phyloP scores from a whole-genome alignment of 768 basidiomycete species.

The Coprinopsis strossmayeri region DNA sequence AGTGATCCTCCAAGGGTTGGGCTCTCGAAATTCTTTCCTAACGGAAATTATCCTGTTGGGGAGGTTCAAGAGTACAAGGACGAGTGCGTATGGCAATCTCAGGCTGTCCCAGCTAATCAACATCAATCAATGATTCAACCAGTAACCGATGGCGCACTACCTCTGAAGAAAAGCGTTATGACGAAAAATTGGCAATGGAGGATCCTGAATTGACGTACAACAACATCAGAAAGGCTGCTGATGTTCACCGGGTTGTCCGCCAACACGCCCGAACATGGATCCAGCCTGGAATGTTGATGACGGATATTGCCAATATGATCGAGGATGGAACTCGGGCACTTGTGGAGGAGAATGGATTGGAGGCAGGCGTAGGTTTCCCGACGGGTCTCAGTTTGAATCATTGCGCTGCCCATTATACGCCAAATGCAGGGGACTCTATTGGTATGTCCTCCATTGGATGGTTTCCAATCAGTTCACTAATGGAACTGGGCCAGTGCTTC shows the following conservation, averaged over 20 bases:
- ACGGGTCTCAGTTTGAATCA: constrained; percentile 92
- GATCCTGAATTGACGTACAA: constrained; percentile 86
- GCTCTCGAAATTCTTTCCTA: constrained; percentile 81
- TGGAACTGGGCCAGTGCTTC: constrained; percentile 50
- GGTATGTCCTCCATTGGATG: constrained; percentile 38
- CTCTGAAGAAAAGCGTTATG: constrained; percentile 82
- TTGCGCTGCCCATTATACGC: constrained; percentile 94
- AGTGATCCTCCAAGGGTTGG: constrained; percentile 90
- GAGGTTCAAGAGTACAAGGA: constrained; percentile 88
- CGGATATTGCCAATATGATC: constrained; percentile 87
- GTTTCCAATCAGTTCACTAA: not conserved
- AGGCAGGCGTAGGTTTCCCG: constrained; percentile 90
- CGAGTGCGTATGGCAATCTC: constrained; percentile 80
- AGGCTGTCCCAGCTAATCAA: constrained; percentile 1
- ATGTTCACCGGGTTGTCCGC: constrained; percentile 92
- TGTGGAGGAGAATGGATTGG: constrained; percentile 85
- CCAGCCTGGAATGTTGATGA: constrained; percentile 90
- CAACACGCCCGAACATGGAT: constrained; percentile 76
- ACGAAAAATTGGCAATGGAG: constrained; percentile 70
- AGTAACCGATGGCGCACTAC: constrained; percentile 87
- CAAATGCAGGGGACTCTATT: constrained; percentile 85
- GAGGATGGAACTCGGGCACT: constrained; percentile 88
- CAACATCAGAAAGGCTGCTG: constrained; percentile 86
- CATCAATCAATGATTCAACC: not conserved
- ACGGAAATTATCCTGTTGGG: constrained; percentile 86